Base-by-base conservation (phyloP, 345 rosid species). In the Rhizophora apiculata region DNA sequence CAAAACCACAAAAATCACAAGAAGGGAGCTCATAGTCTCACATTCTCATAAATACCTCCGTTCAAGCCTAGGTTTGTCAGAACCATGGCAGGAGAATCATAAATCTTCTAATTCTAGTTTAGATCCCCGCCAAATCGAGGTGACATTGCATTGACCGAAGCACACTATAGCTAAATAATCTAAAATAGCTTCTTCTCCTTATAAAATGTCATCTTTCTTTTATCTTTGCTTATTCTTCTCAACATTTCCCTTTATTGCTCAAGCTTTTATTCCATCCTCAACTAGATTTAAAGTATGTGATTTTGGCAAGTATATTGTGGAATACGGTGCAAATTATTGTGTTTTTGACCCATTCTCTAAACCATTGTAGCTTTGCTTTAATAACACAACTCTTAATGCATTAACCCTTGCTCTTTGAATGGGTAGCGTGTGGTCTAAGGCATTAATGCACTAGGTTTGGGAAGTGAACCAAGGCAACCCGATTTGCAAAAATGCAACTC, bases 391-490 rank as follows among this genome's bases (percentile, higher is more conserved):
- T 2, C 64, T 52, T 5, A 59, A 60, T 34, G 67, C 52, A 0
- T 73, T 20, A 36, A 62, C 72, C 22, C 43, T 73, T 15, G 77
- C 67, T 6, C 32, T 73, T 13, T 55, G 77, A 11, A 67, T 73
- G 67, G 77, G 67, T 6, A 52, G 49, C 1, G 67, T 54, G 16
- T 6, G 31, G 37, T 73, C 72, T 0, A 60, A 51, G 43, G 51
- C 71, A 3, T 26, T 65, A 5, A 60, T 56, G 60, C 68, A 68
- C 1, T 74, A 64, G 69, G 95, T 85, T 1, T 89, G 92, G 95
- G 92, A 89, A 65, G 98, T 94, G 16, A 88, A 87, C 68, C 60
- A 86, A 1, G 85, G 85, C 68, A 82, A 76, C 32, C 98, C 90
- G 1, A 89, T 89, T 37, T 21, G 73, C 8, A 88, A 88, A 74